Evolutionary conservation across 163 green algal species (phyloP).

Genomic region (Coccomyxa subellipsoidea): DNA sequence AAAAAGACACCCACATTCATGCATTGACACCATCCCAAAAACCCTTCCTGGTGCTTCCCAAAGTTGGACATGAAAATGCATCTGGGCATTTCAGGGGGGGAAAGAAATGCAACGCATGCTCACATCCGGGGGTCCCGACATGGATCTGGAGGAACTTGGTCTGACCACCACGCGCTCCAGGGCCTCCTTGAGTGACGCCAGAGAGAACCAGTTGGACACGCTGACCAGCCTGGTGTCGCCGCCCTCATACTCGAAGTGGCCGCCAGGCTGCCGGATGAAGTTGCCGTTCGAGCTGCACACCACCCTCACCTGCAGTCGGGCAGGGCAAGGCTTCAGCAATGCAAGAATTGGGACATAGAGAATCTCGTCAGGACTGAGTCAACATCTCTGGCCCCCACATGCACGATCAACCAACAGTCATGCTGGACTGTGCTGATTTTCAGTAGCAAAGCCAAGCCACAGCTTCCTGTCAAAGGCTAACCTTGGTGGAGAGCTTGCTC

Average conservation of each 20-base stretch:
- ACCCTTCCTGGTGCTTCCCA: too few species aligned
- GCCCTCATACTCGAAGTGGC: constrained; percentile 46
- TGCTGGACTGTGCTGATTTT: too few species aligned
- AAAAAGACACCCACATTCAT: background rate
- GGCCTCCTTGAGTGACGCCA: constrained; percentile 32
- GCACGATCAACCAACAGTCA: too few species aligned
- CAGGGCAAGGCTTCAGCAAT: background rate
- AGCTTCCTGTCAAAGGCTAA: too few species aligned
- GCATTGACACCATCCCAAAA: too few species aligned
- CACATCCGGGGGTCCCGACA: background rate
- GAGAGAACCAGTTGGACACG: constrained; percentile 31
- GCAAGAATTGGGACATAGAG: too few species aligned
- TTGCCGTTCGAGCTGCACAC: constrained; percentile 55
- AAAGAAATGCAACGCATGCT: background rate
- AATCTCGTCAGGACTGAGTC: too few species aligned
- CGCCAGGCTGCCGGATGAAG: constrained; percentile 39
- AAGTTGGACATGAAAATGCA: too few species aligned
- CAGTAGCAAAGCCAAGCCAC: too few species aligned
- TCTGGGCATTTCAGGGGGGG: too few species aligned
- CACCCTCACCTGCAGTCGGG: constrained; percentile 52
- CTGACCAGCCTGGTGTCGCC: constrained; percentile 71
- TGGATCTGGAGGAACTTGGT: background rate
- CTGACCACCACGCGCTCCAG: constrained; percentile 26
- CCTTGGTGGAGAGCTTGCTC: background rate
- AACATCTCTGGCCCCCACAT: too few species aligned